These are phyloP conservation scores for Craterostigma plantagineum DNA, from an alignment of 257 asterid genomes.

Conservation along the genomic window DNA sequence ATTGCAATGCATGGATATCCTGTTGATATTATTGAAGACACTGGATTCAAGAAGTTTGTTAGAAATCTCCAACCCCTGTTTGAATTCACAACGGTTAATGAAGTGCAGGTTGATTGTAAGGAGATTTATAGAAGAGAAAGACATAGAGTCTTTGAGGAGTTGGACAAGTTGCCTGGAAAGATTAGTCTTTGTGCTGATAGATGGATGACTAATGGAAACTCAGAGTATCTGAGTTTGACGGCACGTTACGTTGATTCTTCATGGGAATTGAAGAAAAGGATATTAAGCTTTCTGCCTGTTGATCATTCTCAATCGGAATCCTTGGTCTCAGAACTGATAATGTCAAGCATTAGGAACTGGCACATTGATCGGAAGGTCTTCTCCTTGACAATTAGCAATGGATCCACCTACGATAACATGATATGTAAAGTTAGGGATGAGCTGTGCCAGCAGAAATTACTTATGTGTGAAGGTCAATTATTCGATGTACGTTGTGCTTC, in stretches of 20 bases:
- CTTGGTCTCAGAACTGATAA: slow-evolving; percentile 39
- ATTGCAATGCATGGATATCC: slow-evolving; percentile 82
- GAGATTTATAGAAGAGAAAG: slow-evolving; percentile 61
- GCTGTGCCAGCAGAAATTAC: slow-evolving; percentile 58
- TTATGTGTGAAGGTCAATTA: slow-evolving; percentile 76
- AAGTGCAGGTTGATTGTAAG: slow-evolving; percentile 59
- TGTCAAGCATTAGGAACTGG: slow-evolving; percentile 57
- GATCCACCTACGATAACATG: slow-evolving; percentile 35
- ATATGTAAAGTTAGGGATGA: slow-evolving; percentile 55
- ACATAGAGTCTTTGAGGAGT: slow-evolving; percentile 58
- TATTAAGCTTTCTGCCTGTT: slow-evolving; percentile 36
- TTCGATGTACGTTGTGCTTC: slow-evolving; percentile 84
- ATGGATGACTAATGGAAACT: slow-evolving; percentile 40
- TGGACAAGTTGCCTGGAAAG: slow-evolving; percentile 69
- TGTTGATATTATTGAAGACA: slow-evolving; percentile 67
- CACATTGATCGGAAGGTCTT: slow-evolving; percentile 72
- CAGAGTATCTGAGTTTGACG: slow-evolving; percentile 55
- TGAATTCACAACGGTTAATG: slow-evolving; percentile 35
- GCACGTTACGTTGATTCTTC: slow-evolving; percentile 65
- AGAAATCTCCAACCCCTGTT: slow-evolving; percentile 82
- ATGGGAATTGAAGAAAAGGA: slow-evolving; percentile 67
- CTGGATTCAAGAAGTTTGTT: slow-evolving; percentile 66
- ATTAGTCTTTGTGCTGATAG: slow-evolving; percentile 70
- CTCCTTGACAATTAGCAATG: slow-evolving; percentile 60
- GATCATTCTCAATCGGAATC: slow-evolving; percentile 70